Percentiles rank a stretch among this genome's conserved stretches.
phyloP scores from a whole-genome alignment of 345 rosid species.

The Zanthoxylum bungeanum region DNA sequence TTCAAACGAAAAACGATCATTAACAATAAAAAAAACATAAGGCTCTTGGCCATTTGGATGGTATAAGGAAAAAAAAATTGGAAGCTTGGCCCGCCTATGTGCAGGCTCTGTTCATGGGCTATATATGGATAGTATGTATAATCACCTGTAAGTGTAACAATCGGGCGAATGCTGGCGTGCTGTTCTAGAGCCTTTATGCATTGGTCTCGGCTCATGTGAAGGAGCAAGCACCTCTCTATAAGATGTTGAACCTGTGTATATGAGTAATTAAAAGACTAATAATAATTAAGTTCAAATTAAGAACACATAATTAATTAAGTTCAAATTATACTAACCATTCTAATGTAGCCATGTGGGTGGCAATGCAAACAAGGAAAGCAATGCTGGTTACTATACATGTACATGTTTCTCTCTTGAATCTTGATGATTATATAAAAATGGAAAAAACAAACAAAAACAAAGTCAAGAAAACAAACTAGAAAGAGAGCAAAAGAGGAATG shows the following conservation, averaged over 20 bases:
- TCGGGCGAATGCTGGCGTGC: conserved; percentile 60
- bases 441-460: conserved; percentile 20
- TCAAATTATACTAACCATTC: conserved; percentile 46
- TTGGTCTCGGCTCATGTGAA: conserved; percentile 68
- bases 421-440: conserved; percentile 9
- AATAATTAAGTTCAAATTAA: not conserved
- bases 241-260: conserved; percentile 69
- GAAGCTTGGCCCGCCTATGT: too few species aligned
- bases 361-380: conserved; percentile 69
- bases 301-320: too few species aligned
- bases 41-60: too few species aligned
- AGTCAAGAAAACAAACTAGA: not conserved
- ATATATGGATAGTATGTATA: too few species aligned
- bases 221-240: conserved; percentile 77
- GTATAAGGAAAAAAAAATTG: too few species aligned
- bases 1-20: too few species aligned
- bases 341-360: conserved; percentile 68
- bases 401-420: conserved; percentile 22
- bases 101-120: too few species aligned
- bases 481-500: conserved; percentile 8
- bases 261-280: too few species aligned
- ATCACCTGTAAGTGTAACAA: conserved; percentile 63
- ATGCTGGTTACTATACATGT: conserved; percentile 27
- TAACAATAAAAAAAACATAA: too few species aligned
- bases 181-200: conserved; percentile 58